Base-by-base conservation (phyloP, 192 early-diverging fungal species). In the Lunasporangiospora selenospora region DNA sequence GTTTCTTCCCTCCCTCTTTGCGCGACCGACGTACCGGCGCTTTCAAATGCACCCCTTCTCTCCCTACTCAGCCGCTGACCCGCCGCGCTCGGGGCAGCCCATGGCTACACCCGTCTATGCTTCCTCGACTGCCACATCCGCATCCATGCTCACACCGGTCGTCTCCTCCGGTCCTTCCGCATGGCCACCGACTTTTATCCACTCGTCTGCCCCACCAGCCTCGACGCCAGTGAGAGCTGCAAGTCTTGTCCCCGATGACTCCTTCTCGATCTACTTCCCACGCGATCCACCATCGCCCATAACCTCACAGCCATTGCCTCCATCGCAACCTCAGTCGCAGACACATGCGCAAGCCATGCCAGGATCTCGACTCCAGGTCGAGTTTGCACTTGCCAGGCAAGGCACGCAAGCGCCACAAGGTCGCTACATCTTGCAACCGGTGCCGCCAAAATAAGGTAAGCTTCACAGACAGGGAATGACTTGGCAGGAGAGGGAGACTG, bases 401-500 rank as follows among this genome's bases (percentile, higher is more conserved):
- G 43, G 63, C 61, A 11, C 69, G 69, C 32, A 73, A 73, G 44
- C 53, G 69, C 19, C 69, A 73, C 16, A 73, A 73, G 55, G 69
- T 73, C 16, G 69, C 69, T 3, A 73, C 69, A 3, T 73, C 69
- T 18, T 73, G 69, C 34, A 73, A 73, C 37, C 59, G 69, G 26
- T 73, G 69, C 33, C 69, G 69, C 18, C 69, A 73, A 36, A 73
- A 73, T 30, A 73, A 73, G 61, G 69, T 73, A 58, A 38, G n/a
- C n/a, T n/a, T n/a, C n/a, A n/a, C n/a, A n/a, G n/a, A n/a, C n/a
- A n/a, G n/a, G n/a, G n/a, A n/a, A n/a, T n/a, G n/a, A n/a, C n/a
- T n/a, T n/a, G n/a, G n/a, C n/a, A n/a, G n/a, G n/a, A n/a, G n/a
- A n/a, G n/a, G n/a, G n/a, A n/a, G n/a, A n/a, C n/a, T n/a, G n/a